These are phyloP conservation scores for Periconia macrospinosa DNA, from an alignment of 2,329 filamentous ascomycete genomes.

Conservation along the genomic window DNA sequence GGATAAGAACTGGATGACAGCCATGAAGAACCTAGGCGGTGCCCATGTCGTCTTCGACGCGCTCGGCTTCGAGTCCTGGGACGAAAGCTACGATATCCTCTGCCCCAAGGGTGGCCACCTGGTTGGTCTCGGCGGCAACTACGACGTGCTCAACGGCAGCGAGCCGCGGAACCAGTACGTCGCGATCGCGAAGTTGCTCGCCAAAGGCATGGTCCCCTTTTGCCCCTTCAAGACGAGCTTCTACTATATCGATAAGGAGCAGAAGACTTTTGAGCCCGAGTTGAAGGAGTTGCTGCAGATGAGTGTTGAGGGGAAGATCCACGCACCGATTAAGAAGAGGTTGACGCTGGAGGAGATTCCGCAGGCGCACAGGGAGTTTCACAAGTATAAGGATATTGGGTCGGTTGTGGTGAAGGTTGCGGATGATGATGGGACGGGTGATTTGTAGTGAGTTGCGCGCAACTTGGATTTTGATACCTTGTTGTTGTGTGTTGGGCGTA, in stretches of 20 bases:
- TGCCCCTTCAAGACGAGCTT: slow-evolving; percentile 29
- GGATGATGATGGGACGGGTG: slow-evolving; percentile 1
- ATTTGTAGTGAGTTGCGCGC: not conserved
- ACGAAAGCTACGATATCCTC: slow-evolving; percentile 54
- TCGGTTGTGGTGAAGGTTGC: slow-evolving; percentile 25
- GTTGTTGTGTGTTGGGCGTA: no score
- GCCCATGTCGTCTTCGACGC: slow-evolving; percentile 54
- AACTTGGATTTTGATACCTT: no score
- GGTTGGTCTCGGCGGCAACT: slow-evolving; percentile 31
- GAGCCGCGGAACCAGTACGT: slow-evolving; percentile 18
- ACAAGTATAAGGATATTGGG: slow-evolving; percentile 25
- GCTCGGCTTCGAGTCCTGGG: slow-evolving; percentile 55
- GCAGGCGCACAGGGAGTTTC: slow-evolving; percentile 29
- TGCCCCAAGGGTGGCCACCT: slow-evolving; percentile 36
- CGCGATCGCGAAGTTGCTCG: slow-evolving; percentile 25
- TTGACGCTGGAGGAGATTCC: slow-evolving; percentile 30
- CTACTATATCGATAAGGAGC: slow-evolving; percentile 28
- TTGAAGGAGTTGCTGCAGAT: slow-evolving; percentile 21
- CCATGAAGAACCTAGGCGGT: slow-evolving; percentile 51
- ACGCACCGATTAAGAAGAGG: slow-evolving; percentile 28
- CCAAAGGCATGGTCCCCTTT: slow-evolving; percentile 25
- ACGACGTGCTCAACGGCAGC: slow-evolving; percentile 21
- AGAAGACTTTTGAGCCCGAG: slow-evolving; percentile 29
- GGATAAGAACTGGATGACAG: slow-evolving; percentile 53
- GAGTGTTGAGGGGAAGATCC: slow-evolving; percentile 21